Percentiles rank a stretch among this genome's conserved stretches.
Evolutionary conservation across 1,284 basidiomycete genomes (phyloP).

Genomic region (Ustilago curta): DNA sequence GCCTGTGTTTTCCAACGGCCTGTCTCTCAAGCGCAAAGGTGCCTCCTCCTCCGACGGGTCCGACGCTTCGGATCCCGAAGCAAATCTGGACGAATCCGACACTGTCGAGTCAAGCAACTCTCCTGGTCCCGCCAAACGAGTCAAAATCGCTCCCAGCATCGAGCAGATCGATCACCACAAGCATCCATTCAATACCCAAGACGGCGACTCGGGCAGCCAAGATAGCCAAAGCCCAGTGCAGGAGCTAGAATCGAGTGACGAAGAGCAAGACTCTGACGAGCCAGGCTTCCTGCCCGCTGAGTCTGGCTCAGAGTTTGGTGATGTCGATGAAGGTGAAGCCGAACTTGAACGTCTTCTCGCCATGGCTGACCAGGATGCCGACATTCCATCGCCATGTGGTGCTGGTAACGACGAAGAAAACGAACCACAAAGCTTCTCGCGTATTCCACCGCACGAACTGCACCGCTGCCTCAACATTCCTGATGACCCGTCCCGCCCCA

Average conservation of each 20-base stretch:
- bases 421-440: conserved; percentile 66
- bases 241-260: conserved; percentile 16
- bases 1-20: conserved; percentile 10
- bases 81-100: conserved; percentile 18
- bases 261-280: conserved; percentile 14
- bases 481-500: conserved; percentile 27
- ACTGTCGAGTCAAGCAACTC: conserved; percentile 14
- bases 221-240: background rate
- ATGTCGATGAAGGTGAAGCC: conserved; percentile 56
- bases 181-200: background rate
- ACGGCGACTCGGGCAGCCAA: conserved; percentile 11
- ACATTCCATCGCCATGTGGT: conserved; percentile 9
- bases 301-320: conserved; percentile 47
- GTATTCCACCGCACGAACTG: conserved; percentile 54
- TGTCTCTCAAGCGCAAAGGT: conserved; percentile 26
- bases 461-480: conserved; percentile 56
- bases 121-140: conserved; percentile 19
- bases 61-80: conserved; percentile 6
- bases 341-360: conserved; percentile 38
- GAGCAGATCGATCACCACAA: conserved; percentile 7
- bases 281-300: conserved; percentile 33
- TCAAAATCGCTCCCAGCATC: conserved; percentile 26
- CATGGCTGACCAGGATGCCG: conserved; percentile 16
- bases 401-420: conserved; percentile 22
- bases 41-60: conserved; percentile 4